Evolutionary conservation across 2,329 filamentous ascomycete genomes (phyloP).

Genomic region (Colletotrichum noveboracense): DNA sequence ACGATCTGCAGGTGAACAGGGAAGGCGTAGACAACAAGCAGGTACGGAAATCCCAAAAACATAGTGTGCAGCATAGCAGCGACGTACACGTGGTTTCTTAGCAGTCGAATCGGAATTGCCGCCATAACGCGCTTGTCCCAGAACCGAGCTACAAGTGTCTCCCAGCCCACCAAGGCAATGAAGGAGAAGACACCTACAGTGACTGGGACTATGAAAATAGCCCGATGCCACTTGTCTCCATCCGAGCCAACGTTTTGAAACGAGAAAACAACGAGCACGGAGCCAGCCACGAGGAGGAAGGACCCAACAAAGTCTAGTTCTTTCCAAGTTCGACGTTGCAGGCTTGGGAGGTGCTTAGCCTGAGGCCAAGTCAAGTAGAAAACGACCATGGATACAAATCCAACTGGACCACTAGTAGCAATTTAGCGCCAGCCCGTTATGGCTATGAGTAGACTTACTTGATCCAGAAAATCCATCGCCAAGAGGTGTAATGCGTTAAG

Average conservation of each 20-base stretch:
- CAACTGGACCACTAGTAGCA: conserved; percentile 52
- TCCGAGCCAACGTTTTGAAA: conserved; percentile 56
- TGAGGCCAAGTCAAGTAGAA: conserved; percentile 58
- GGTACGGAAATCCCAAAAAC: conserved; percentile 55
- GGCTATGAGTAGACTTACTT: conserved; percentile 46
- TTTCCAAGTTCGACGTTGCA: conserved; percentile 47
- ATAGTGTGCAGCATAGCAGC: conserved; percentile 48
- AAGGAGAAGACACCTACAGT: conserved; percentile 40
- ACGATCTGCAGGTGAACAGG: conserved; percentile 57
- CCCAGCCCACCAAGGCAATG: conserved; percentile 45
- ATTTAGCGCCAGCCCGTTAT: neutral
- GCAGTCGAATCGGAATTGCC: conserved; percentile 53
- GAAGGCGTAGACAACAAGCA: conserved; percentile 54
- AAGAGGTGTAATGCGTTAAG: conserved; percentile 52
- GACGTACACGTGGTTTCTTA: conserved; percentile 52
- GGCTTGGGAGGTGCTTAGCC: conserved; percentile 39
- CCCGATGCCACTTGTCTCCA: conserved; percentile 43
- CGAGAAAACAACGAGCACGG: conserved; percentile 61
- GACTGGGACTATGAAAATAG: conserved; percentile 48
- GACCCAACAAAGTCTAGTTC: conserved; percentile 60
- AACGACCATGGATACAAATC: conserved; percentile 47
- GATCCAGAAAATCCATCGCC: conserved; percentile 65
- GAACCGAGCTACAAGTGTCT: conserved; percentile 31
- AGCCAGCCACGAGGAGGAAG: conserved; percentile 56
- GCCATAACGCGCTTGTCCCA: conserved; percentile 39